Percentiles rank a stretch among this genome's conserved stretches.
Evolutionary conservation across 2,329 filamentous ascomycete species (phyloP).

Genomic region (Sarocladium brachiariae): DNA sequence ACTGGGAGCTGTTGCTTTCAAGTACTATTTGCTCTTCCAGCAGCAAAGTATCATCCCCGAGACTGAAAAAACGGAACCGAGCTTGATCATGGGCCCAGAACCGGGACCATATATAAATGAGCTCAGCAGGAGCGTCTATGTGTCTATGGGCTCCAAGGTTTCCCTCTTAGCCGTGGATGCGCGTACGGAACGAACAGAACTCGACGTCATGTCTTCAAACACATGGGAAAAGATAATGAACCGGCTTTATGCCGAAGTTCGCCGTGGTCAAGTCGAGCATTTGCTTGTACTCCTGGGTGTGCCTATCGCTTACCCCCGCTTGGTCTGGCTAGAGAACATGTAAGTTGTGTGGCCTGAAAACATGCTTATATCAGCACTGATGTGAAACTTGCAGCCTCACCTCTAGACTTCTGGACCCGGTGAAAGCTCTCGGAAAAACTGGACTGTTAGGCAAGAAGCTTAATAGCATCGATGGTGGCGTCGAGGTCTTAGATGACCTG

Average conservation of each 20-base stretch:
- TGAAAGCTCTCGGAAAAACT: constrained; percentile 79
- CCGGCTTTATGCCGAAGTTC: constrained; percentile 73
- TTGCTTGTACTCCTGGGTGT: constrained; percentile 82
- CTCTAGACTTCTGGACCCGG: constrained; percentile 76
- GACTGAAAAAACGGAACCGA: constrained; percentile 76
- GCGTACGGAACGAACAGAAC: constrained; percentile 79
- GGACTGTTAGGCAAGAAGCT: constrained; percentile 74
- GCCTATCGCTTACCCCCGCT: constrained; percentile 71
- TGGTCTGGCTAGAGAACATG: constrained; percentile 64
- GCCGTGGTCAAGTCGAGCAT: constrained; percentile 81
- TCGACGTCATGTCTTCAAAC: constrained; percentile 71
- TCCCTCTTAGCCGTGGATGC: constrained; percentile 84
- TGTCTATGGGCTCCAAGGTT: constrained; percentile 72
- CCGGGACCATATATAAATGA: constrained; percentile 90
- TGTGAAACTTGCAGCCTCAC: constrained; percentile 54
- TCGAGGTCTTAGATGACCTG: constrained; percentile 84
- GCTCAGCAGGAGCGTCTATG: constrained; percentile 75
- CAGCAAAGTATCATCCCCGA: constrained; percentile 84
- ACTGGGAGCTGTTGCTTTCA: constrained; percentile 86
- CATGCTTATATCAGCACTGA: constrained; percentile 21
- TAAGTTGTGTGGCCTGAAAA: constrained; percentile 31
- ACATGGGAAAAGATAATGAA: constrained; percentile 86
- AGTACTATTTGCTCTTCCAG: constrained; percentile 98
- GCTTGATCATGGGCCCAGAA: constrained; percentile 74
- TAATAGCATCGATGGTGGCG: constrained; percentile 85